phyloP scores from a whole-genome alignment of 2,329 filamentous ascomycete genomes.

The Magnaporthiopsis rhizophila region DNA sequence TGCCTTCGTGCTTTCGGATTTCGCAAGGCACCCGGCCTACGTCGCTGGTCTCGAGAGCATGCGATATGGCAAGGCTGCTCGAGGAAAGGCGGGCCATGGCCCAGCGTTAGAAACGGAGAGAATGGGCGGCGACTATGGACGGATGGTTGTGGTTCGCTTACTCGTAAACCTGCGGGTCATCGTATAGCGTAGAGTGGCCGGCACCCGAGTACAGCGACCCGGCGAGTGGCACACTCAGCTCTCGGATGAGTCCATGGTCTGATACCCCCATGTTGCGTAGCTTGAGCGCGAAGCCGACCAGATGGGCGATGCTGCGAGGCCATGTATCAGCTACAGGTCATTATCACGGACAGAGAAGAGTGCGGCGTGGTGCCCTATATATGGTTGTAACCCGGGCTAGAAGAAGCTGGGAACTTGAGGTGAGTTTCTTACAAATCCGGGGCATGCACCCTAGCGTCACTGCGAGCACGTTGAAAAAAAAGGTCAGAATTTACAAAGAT shows the following conservation, averaged over 20 bases:
- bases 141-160: slow-evolving; percentile 27
- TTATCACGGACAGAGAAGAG: not conserved
- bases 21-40: slow-evolving; percentile 38
- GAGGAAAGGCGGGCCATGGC: not conserved
- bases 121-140: not conserved
- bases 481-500: too few relatives aligned
- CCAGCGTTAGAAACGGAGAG: not conserved
- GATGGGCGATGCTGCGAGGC: slow-evolving; percentile 59
- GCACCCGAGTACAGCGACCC: slow-evolving; percentile 88
- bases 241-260: slow-evolving; percentile 87
- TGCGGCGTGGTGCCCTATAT: not conserved
- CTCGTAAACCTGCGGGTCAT: slow-evolving; percentile 79
- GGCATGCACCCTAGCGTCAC: slow-evolving; percentile 78
- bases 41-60: slow-evolving; percentile 63
- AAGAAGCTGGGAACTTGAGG: not conserved
- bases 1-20: slow-evolving; percentile 41
- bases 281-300: slow-evolving; percentile 89
- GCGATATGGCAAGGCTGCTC: slow-evolving; percentile 56
- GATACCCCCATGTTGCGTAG: slow-evolving; percentile 87
- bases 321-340: not conserved
- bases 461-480: not conserved
- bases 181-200: slow-evolving; percentile 88
- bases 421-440: slow-evolving; percentile 65
- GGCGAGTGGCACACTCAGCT: slow-evolving; percentile 79
- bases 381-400: not conserved